Percentiles rank a stretch among this genome's conserved stretches.
Conservation (phyloP, 306 rosid genomes). For the Rosa rugosa region DNA sequence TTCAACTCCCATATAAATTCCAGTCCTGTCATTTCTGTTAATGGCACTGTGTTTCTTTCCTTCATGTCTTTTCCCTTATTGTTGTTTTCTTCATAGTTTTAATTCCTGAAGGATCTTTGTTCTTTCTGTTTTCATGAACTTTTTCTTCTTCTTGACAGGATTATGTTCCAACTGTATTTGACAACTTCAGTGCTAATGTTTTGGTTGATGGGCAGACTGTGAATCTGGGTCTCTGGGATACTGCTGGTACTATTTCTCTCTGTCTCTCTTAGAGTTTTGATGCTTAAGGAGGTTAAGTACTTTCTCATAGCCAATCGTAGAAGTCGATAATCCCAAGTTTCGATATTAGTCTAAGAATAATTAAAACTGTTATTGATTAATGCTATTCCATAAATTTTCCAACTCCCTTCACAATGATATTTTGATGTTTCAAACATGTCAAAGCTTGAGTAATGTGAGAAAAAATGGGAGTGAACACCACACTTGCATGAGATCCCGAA, state of each 20-base stretch:
- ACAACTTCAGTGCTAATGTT: conserved; percentile 58
- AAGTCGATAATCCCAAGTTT: neutral
- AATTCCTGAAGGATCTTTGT: neutral
- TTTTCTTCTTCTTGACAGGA: conserved; percentile 30
- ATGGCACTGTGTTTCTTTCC: neutral
- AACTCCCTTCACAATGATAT: neutral
- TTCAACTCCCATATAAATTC: neutral
- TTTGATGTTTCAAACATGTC: conserved; percentile 1
- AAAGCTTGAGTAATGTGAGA: neutral
- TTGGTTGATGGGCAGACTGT: conserved; percentile 47
- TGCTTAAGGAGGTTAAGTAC: neutral
- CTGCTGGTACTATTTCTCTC: conserved; percentile 46
- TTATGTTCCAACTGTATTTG: conserved; percentile 62
- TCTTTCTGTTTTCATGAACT: conserved; percentile 15
- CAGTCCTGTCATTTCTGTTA: neutral
- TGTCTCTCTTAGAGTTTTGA: conserved; percentile 8
- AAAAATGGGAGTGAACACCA: neutral
- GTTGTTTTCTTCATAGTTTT: neutral
- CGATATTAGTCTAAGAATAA: neutral
- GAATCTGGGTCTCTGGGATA: conserved; percentile 63
- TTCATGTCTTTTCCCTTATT: neutral
- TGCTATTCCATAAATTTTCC: neutral
- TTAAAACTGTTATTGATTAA: neutral
- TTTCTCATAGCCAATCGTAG: neutral
- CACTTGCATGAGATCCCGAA: conserved; percentile 1